phyloP scores from a whole-genome alignment of 2,329 filamentous ascomycete genomes.

The Neoarthrinium moseri region DNA sequence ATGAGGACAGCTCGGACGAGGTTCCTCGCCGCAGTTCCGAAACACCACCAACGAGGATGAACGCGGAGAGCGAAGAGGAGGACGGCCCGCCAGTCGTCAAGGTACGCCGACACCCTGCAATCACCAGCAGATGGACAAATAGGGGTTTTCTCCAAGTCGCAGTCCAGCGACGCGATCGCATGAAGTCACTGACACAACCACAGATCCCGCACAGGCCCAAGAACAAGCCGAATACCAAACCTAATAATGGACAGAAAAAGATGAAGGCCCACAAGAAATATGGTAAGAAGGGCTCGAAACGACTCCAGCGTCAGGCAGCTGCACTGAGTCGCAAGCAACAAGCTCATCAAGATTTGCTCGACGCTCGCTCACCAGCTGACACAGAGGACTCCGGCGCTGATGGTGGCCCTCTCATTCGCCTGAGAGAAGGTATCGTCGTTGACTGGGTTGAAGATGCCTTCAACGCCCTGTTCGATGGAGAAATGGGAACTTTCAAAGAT shows the following conservation, averaged over 20 bases:
- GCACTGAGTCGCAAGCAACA: constrained; percentile 25
- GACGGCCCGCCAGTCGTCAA: constrained; percentile 28
- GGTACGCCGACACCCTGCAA: constrained; percentile 24
- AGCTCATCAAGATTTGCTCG: constrained; percentile 19
- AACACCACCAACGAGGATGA: constrained; percentile 50
- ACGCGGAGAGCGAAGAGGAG: constrained; percentile 59
- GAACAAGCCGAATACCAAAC: constrained; percentile 11
- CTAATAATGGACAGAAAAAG: constrained; percentile 44
- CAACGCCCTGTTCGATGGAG: constrained; percentile 67
- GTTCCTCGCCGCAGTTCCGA: constrained; percentile 27
- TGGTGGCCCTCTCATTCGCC: constrained; percentile 67
- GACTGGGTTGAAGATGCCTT: constrained; percentile 77
- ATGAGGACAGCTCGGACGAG: constrained; percentile 54
- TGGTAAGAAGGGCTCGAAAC: constrained; percentile 48
- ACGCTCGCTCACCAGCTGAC: constrained; percentile 23
- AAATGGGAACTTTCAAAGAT: constrained; percentile 55
- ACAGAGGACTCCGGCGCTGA: constrained; percentile 35
- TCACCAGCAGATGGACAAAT: neutral
- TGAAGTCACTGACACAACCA: neutral
- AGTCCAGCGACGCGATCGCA: neutral
- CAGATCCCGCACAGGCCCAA: constrained; percentile 19
- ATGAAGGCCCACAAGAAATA: constrained; percentile 43
- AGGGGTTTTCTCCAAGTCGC: neutral
- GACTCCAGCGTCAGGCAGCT: constrained; percentile 39
- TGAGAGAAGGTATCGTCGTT: constrained; percentile 81